Base-by-base conservation (phyloP, 2,329 filamentous ascomycete genomes). In the Fusarium nematophilum region DNA sequence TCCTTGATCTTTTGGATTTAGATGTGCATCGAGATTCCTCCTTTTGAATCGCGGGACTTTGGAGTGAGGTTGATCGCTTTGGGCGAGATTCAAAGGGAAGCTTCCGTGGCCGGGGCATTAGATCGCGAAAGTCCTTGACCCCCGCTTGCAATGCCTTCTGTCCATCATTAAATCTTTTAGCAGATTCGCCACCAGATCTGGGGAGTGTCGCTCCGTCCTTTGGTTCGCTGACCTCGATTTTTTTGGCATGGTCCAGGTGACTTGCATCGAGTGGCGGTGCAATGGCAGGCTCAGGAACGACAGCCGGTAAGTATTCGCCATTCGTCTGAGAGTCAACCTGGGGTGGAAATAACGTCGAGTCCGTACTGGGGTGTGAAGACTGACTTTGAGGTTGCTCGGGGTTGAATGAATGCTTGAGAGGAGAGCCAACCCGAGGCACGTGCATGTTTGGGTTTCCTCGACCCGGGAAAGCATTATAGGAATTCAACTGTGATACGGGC, bases 81-180 rank as follows among this genome's bases (percentile, higher is more conserved):
- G 43, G 7, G 3, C 27, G 14, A 13, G 51, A 39, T 27, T 46
- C 47, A 36, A 73, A 74, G 3, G 73, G 73, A 9, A 75, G 66
- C 9, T 64, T 61, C 14, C 73, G 70, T 34, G 71, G 72, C 11
- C 36, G 66, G 4, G 73, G 73, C 70, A 75, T 70, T 2, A 67
- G 42, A 31, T 68, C 52, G 15, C 67, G 69, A 46, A 73, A 75
- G 34, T 59, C 38, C n/a, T 46, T 17, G 1, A 18, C 10, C 9
- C 9, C 29, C 6, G 39, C 29, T 11, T 34, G 46, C 4, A 25
- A 13, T 7, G 13, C n/a, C 11, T 45, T 36, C n/a, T 45, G 15
- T 21, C 4, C 21, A 18, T 23, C 23, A 5, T 37, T 10, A 5
- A n/a, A 9, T 7, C 14, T 7, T 1, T 42, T 21, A 3, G 49